Evolutionary conservation across 2,329 filamentous ascomycete genomes (phyloP), one percentile per base, ranked within the genome.

Genomic region (Dothistroma septosporum): DNA sequence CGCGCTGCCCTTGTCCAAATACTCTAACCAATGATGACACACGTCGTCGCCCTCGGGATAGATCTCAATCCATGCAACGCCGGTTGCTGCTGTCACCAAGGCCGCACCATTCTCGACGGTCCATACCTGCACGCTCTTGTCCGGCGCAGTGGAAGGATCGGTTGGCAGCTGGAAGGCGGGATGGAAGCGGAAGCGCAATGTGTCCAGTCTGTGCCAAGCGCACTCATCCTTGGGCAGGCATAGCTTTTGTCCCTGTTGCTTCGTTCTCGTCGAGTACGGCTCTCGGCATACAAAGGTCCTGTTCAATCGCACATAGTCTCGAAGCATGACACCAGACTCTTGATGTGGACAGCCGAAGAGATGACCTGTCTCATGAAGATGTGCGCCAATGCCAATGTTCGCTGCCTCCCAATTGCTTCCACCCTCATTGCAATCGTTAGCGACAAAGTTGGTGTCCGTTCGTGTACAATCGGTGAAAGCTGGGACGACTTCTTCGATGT

Each of bases 331-430:
- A n/a, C 94, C 93, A 31, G 80, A 89, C 71, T 94, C 91, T 72
- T 95, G 91, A 72, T 95, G 90, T 10, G 91, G 91, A 66, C 91
- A 95, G 54, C 93, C 93, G 67, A 97, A 89, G 22, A 96, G 76
- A 76, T 96, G 93, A 3, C 93, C 93, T 0, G 89, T 89, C 76
- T 97, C 92, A 74, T 96, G 93, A 53, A 97, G 76, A 75, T 97
- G 93, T 10, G 91, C 92, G 8, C 93, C 93, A 65, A 97, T 95
- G 32, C 92, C 92, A 62, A 96, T 89, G 68, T 93, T 96, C 28
- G 91, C 92, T n/a, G 92, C 87, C 74, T 97, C 93, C 93, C 93
- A 97, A 52, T 87, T 94, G 72, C 90, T 96, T 24, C 92, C 92
- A 7, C 87, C 88, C 66, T 96, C 90, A 68, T 89, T 89, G 74